A percentile compares a stretch with the other conserved stretches of the same genome.
These are phyloP conservation scores for Yarrowia hollandica DNA, from an alignment of 805 yeast genomes.

Conservation along the genomic window DNA sequence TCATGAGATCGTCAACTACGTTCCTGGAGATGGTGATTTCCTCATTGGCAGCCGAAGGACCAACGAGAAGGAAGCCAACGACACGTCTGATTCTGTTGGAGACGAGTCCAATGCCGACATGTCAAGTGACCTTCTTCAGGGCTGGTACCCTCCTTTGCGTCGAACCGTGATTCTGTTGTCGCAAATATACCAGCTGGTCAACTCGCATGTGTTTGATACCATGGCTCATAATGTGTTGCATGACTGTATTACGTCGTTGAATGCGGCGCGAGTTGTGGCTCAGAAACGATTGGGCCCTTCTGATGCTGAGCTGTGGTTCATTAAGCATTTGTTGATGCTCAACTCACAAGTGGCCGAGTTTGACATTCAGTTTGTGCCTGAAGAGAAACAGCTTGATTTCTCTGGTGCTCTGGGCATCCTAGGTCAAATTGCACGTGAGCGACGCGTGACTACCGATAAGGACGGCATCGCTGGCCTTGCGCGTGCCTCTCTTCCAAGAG, in stretches of 20 bases:
- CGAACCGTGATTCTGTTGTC: constrained; percentile 69
- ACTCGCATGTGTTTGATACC: constrained; percentile 77
- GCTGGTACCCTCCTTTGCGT: constrained; percentile 68
- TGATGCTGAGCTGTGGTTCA: constrained; percentile 65
- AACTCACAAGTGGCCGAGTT: constrained; percentile 69
- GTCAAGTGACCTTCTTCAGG: constrained; percentile 38
- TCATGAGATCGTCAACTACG: constrained; percentile 63
- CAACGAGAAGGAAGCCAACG: constrained; percentile 5
- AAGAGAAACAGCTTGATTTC: constrained; percentile 77
- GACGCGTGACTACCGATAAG: constrained; percentile 33
- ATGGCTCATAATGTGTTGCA: constrained; percentile 85
- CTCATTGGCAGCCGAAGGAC: constrained; percentile 49
- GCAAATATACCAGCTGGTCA: constrained; percentile 76
- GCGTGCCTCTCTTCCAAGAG: constrained; percentile 71
- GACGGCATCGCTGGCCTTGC: constrained; percentile 52
- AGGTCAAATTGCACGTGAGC: constrained; percentile 26
- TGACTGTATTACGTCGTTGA: constrained; percentile 64
- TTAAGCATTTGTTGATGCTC: constrained; percentile 70
- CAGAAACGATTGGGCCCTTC: constrained; percentile 49
- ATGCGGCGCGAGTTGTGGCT: constrained; percentile 52
- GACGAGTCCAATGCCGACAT: constrained; percentile 11
- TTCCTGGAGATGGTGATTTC: constrained; percentile 68
- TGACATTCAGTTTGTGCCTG: constrained; percentile 70
- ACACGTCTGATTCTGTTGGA: neutral
- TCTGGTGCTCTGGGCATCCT: constrained; percentile 62